These are phyloP conservation scores for Bonia amplexicaulis DNA, from an alignment of 176 grass and related monocot genomes.

Conservation along the genomic window DNA sequence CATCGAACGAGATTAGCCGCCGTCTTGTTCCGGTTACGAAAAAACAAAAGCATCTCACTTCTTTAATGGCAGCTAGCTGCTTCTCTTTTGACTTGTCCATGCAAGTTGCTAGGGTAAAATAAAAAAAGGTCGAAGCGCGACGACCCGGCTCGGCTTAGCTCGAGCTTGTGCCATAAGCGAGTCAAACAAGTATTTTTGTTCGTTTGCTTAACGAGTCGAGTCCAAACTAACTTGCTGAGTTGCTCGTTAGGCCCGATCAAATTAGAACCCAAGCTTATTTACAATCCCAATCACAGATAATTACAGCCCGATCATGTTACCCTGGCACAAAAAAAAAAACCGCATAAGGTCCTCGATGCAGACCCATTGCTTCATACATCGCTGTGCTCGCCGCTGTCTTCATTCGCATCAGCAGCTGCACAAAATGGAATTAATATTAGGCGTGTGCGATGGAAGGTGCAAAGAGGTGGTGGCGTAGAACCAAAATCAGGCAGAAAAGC, in stretches of 20 bases:
- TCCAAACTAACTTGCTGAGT: no score
- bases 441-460: not conserved
- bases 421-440: not conserved
- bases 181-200: no score
- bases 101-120: no score
- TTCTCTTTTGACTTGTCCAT: no score
- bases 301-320: conserved; percentile 17
- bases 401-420: conserved; percentile 21
- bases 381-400: not conserved
- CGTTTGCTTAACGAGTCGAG: no score
- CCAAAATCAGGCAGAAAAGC: not conserved
- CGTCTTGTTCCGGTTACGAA: not conserved
- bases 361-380: not conserved
- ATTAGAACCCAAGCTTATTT: not conserved
- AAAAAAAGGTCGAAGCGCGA: no score
- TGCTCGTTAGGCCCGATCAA: no score
- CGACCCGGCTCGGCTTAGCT: no score
- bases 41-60: not conserved
- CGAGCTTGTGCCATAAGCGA: no score
- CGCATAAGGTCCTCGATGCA: not conserved
- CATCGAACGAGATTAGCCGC: not conserved
- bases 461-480: not conserved
- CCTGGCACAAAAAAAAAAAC: no score
- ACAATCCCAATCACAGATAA: conserved; percentile 11
- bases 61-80: no score